Conservation (phyloP, 148 eudicot genomes). For the Rhododendron vialii region DNA sequence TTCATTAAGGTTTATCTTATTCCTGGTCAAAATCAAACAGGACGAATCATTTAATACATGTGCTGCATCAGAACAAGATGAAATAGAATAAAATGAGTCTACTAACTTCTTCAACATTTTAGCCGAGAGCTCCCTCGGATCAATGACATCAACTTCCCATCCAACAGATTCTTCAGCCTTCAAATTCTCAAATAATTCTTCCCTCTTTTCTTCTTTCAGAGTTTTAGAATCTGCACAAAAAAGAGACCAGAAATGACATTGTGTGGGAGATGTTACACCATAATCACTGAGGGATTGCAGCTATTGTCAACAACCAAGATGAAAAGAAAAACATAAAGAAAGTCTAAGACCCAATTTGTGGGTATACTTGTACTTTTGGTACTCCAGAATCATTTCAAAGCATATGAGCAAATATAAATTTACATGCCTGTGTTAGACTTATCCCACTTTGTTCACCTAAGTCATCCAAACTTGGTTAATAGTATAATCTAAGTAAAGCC, state of each 20-base stretch:
- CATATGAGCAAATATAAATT: neutral
- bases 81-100: conserved; percentile 8
- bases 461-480: neutral
- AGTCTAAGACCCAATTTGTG: neutral
- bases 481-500: no score
- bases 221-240: conserved; percentile 80
- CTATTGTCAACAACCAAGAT: neutral
- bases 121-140: conserved; percentile 88
- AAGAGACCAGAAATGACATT: conserved; percentile 3
- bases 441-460: neutral
- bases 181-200: conserved; percentile 80
- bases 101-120: conserved; percentile 90
- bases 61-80: neutral
- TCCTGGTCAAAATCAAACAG: conserved; percentile 35
- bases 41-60: neutral
- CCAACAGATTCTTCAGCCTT: conserved; percentile 81
- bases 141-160: conserved; percentile 96
- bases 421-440: neutral
- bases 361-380: neutral
- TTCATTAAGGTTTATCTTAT: conserved; percentile 91
- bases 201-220: conserved; percentile 92
- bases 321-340: neutral
- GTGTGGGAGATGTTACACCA: neutral
- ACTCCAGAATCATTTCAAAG: neutral
- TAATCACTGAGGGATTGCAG: neutral